Evolutionary conservation across 2,329 filamentous ascomycete species (phyloP).

Genomic region (Magnaporthiopsis poae): DNA sequence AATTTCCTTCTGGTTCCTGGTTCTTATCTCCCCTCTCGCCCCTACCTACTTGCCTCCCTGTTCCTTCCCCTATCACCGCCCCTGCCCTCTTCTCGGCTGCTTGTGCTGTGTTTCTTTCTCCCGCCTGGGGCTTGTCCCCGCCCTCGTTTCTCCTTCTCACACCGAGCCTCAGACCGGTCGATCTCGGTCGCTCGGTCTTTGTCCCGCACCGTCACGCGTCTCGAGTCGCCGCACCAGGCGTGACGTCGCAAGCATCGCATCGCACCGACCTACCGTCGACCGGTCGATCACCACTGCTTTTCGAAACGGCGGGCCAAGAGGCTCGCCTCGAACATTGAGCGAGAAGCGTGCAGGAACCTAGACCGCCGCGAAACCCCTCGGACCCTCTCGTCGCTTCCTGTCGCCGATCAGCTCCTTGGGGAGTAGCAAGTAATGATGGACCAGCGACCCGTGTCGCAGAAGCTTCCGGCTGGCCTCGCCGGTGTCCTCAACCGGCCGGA

Average conservation of each 20-base stretch:
- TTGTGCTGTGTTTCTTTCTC: background rate
- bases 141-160: background rate
- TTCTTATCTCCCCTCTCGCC: background rate
- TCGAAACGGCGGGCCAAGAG: background rate
- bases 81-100: background rate
- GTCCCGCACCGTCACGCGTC: background rate
- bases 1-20: background rate
- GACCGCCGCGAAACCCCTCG: background rate
- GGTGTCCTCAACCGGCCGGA: constrained; percentile 42
- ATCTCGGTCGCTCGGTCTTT: background rate
- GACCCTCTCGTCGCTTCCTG: background rate
- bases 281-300: background rate
- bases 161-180: background rate
- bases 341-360: background rate
- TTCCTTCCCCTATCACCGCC: background rate
- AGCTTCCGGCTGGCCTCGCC: constrained; percentile 38
- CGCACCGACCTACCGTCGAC: background rate
- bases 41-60: background rate
- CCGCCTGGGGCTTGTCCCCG: background rate
- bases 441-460: constrained; percentile 30
- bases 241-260: background rate
- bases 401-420: background rate
- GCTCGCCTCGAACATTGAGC: background rate
- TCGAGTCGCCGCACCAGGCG: background rate
- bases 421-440: constrained; percentile 24